Evolutionary conservation across 129 eudicot genomes (phyloP).

Genomic region (Tagetes erecta): DNA sequence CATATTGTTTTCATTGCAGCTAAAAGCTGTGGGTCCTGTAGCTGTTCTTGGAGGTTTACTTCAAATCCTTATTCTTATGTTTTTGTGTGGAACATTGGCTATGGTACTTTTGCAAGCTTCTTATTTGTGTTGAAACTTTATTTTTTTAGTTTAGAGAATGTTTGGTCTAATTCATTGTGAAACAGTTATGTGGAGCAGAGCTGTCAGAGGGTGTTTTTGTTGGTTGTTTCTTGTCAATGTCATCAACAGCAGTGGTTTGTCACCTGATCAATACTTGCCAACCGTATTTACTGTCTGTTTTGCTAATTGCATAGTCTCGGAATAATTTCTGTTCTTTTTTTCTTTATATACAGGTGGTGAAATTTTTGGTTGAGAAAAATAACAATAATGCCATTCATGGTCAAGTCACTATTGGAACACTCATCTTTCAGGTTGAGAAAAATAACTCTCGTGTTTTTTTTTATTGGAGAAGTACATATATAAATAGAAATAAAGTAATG

Average conservation of each 20-base stretch:
- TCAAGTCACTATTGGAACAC: constrained; percentile 96
- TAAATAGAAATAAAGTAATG: constrained; percentile 1
- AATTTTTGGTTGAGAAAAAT: constrained; percentile 75
- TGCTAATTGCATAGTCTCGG: constrained; percentile 16
- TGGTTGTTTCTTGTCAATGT: constrained; percentile 97
- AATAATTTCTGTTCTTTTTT: not conserved
- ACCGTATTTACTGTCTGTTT: constrained; percentile 5
- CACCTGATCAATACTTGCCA: constrained; percentile 16
- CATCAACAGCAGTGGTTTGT: constrained; percentile 96
- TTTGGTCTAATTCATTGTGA: constrained; percentile 15
- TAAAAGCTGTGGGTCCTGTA: constrained; percentile 95
- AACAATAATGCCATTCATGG: constrained; percentile 84
- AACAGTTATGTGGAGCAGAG: constrained; percentile 83
- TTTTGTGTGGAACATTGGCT: constrained; percentile 78
- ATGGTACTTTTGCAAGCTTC: constrained; percentile 46
- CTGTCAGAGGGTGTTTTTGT: constrained; percentile 95
- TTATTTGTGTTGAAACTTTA: not conserved
- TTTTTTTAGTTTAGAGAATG: constrained; percentile 14
- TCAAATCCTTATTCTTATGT: constrained; percentile 81
- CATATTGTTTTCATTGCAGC: constrained; percentile 45
- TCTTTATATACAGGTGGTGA: constrained; percentile 72
- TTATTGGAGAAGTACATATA: constrained; percentile 12
- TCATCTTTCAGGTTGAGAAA: constrained; percentile 78
- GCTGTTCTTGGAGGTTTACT: constrained; percentile 98
- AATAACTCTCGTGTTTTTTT: not conserved